Conservation (phyloP, 78 protist species). For the Dictyostelium purpureum region DNA sequence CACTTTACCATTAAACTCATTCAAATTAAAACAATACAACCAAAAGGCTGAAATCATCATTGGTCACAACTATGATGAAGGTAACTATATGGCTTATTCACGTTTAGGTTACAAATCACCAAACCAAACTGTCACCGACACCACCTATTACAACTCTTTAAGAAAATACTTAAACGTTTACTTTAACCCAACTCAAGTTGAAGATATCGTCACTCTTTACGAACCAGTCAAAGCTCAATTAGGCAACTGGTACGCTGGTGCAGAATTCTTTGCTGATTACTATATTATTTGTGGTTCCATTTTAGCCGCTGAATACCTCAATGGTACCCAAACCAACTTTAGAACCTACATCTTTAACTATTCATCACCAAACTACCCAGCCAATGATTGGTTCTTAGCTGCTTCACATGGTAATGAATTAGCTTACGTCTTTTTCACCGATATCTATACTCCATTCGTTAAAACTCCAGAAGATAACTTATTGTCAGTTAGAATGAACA, state of each 20-base stretch:
- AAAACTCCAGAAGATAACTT: neutral
- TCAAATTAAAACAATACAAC: constrained; percentile 47
- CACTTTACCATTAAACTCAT: neutral
- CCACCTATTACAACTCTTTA: constrained; percentile 7
- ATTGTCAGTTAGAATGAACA: constrained; percentile 21
- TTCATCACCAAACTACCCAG: constrained; percentile 67
- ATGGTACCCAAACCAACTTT: neutral
- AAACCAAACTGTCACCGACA: constrained; percentile 14
- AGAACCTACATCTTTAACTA: constrained; percentile 54
- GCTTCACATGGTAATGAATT: constrained; percentile 70
- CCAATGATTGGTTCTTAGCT: constrained; percentile 32
- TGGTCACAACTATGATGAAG: constrained; percentile 81
- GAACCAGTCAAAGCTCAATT: neutral
- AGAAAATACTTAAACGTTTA: constrained; percentile 22
- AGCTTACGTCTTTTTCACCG: constrained; percentile 31
- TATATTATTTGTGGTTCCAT: constrained; percentile 73
- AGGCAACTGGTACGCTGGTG: constrained; percentile 59
- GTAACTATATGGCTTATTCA: constrained; percentile 63
- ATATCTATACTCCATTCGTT: constrained; percentile 16
- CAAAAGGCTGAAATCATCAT: constrained; percentile 52
- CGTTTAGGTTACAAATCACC: constrained; percentile 52
- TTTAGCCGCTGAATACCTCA: constrained; percentile 40
- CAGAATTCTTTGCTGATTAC: constrained; percentile 81
- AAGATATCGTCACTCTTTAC: constrained; percentile 13
- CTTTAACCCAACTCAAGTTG: neutral